Percentiles rank a stretch among this genome's conserved stretches.
phyloP scores from a whole-genome alignment of 1,284 basidiomycete species.

The Exsudoporus floridanus region DNA sequence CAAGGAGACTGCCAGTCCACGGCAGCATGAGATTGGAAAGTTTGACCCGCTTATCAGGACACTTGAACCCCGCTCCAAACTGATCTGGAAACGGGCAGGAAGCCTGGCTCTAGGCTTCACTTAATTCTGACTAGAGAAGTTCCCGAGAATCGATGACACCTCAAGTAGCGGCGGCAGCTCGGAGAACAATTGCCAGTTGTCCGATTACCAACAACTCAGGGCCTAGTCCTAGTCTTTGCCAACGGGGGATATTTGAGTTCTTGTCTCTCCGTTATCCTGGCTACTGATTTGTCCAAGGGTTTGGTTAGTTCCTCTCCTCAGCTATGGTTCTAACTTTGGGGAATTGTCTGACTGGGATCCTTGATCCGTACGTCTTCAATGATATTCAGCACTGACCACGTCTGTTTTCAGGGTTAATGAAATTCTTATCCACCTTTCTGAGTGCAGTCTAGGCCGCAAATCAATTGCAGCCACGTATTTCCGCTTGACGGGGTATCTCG shows the following conservation, averaged over 20 bases:
- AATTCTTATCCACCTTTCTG: neutral
- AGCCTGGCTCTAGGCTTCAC: neutral
- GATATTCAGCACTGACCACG: neutral
- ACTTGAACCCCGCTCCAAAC: conserved; percentile 5
- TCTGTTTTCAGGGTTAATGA: neutral
- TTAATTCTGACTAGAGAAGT: neutral
- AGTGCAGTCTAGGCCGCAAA: neutral
- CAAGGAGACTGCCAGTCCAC: conserved; percentile 11
- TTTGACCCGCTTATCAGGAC: conserved; percentile 1
- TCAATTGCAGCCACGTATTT: conserved; percentile 9
- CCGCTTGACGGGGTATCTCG: conserved; percentile 1
- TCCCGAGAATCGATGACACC: neutral
- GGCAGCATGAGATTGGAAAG: conserved; percentile 16
- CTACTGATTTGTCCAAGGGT: neutral
- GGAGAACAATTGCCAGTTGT: neutral
- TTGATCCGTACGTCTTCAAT: neutral
- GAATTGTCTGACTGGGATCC: neutral
- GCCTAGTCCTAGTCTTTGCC: neutral
- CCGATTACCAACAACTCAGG: neutral
- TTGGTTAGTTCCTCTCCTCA: neutral
- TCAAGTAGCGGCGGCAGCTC: neutral
- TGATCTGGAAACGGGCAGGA: conserved; percentile 4
- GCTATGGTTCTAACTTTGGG: conserved; percentile 2
- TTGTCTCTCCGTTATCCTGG: neutral
- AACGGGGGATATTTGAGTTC: neutral